A percentile compares a stretch with the other conserved stretches of the same genome.
Evolutionary conservation across 768 basidiomycete species (phyloP).

Genomic region (Boletus subparvulus): DNA sequence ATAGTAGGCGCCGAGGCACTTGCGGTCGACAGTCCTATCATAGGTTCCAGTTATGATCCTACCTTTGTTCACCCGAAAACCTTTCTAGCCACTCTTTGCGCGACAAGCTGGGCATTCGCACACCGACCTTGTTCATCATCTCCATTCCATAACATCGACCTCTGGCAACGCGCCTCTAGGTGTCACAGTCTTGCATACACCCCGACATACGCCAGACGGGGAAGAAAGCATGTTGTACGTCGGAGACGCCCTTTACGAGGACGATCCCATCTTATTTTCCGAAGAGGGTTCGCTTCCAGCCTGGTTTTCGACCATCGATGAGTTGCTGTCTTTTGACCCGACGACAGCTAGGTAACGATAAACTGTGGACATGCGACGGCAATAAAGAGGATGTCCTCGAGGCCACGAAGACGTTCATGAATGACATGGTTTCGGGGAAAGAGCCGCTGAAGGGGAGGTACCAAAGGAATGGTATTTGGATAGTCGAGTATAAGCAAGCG

Average conservation of each 20-base stretch:
- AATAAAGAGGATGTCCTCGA: slow-evolving; percentile 44
- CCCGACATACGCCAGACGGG: slow-evolving; percentile 56
- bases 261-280: slow-evolving; percentile 55
- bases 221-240: slow-evolving; percentile 53
- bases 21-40: slow-evolving; percentile 44
- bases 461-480: slow-evolving; percentile 36
- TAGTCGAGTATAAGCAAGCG: slow-evolving; percentile 45
- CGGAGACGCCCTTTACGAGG: slow-evolving; percentile 57
- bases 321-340: slow-evolving; percentile 41
- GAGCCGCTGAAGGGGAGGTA: slow-evolving; percentile 36
- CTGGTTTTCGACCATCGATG: slow-evolving; percentile 48
- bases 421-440: slow-evolving; percentile 44
- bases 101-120: slow-evolving; percentile 38
- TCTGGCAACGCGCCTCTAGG: slow-evolving; percentile 29
- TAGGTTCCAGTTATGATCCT: slow-evolving; percentile 49
- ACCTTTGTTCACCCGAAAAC: slow-evolving; percentile 42
- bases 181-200: slow-evolving; percentile 50
- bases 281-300: slow-evolving; percentile 50
- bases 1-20: slow-evolving; percentile 53
- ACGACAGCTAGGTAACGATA: slow-evolving; percentile 35
- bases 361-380: slow-evolving; percentile 53
- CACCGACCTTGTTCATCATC: slow-evolving; percentile 45
- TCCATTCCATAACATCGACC: slow-evolving; percentile 30
- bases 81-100: slow-evolving; percentile 50
- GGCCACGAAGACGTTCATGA: slow-evolving; percentile 44